These are phyloP conservation scores for Backusella liffmaniae DNA, from an alignment of 192 early-diverging fungal genomes.

Conservation along the genomic window DNA sequence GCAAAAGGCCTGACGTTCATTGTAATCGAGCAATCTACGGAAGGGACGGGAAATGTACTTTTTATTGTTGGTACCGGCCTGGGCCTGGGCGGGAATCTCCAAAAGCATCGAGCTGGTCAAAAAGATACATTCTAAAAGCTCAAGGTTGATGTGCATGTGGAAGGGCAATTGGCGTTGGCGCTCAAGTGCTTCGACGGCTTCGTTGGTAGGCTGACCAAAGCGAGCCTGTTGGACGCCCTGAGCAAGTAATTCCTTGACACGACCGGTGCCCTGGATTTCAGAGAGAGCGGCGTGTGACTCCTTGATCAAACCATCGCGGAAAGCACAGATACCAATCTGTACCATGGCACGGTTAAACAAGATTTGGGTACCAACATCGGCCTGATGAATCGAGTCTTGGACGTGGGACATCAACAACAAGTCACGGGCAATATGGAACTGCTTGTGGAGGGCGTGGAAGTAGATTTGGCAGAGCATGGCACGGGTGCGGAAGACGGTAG, in stretches of 20 bases:
- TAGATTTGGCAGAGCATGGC: slow-evolving; percentile 98
- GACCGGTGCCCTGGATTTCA: slow-evolving; percentile 83
- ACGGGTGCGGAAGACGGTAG: slow-evolving; percentile 83
- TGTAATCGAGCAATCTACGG: slow-evolving; percentile 90
- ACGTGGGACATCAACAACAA: slow-evolving; percentile 98
- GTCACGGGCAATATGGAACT: slow-evolving; percentile 90
- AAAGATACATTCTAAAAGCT: slow-evolving; percentile 96
- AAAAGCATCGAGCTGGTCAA: slow-evolving; percentile 94
- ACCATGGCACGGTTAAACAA: slow-evolving; percentile 96
- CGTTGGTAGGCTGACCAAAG: slow-evolving; percentile 73
- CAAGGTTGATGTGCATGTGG: slow-evolving; percentile 99
- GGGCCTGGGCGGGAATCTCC: slow-evolving; percentile 96
- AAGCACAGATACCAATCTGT: slow-evolving; percentile 95
- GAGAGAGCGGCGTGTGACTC: slow-evolving; percentile 86
- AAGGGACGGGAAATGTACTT: slow-evolving; percentile 89
- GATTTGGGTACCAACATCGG: slow-evolving; percentile 90
- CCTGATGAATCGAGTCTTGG: slow-evolving; percentile 88
- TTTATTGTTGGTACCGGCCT: slow-evolving; percentile 59
- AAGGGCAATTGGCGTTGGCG: slow-evolving; percentile 96
- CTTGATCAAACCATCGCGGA: slow-evolving; percentile 89
- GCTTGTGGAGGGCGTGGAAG: slow-evolving; percentile 95
- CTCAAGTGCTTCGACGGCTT: slow-evolving; percentile 85
- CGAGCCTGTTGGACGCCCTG: slow-evolving; percentile 71
- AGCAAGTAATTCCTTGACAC: slow-evolving; percentile 92
- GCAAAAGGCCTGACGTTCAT: slow-evolving; percentile 93